phyloP scores from a whole-genome alignment of 2,329 filamentous ascomycete species.

The Fusarium sp. region DNA sequence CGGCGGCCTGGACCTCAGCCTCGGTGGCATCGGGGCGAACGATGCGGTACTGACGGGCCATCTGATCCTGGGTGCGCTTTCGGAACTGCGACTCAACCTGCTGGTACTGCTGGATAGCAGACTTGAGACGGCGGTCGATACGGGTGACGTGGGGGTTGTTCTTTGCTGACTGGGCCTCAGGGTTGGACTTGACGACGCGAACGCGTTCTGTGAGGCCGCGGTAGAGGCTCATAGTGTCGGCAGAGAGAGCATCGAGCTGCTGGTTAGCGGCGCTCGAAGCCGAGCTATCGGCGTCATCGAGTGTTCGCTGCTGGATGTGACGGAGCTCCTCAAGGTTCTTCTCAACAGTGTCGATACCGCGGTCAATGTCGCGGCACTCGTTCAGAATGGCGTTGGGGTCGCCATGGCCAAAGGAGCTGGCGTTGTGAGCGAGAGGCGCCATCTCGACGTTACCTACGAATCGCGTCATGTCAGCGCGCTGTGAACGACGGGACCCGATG shows the following conservation, averaged over 20 bases:
- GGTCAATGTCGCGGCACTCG: conserved; percentile 84
- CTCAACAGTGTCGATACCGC: conserved; percentile 80
- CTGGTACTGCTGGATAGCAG: conserved; percentile 85
- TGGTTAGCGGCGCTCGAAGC: conserved; percentile 73
- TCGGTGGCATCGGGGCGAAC: conserved; percentile 85
- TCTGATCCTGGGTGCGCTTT: conserved; percentile 83
- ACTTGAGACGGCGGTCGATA: conserved; percentile 83
- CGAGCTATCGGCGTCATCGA: conserved; percentile 81
- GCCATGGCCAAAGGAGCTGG: conserved; percentile 58
- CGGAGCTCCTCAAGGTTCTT: conserved; percentile 78
- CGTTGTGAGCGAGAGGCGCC: conserved; percentile 71
- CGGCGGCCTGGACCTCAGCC: conserved; percentile 80
- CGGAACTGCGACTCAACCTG: conserved; percentile 83
- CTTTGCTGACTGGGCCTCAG: conserved; percentile 77
- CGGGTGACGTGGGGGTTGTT: conserved; percentile 86
- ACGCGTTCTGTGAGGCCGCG: conserved; percentile 83
- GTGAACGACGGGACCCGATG: neutral
- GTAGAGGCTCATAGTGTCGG: conserved; percentile 87
- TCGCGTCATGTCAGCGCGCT: conserved; percentile 46
- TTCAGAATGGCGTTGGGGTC: conserved; percentile 85
- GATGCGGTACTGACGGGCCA: conserved; percentile 91
- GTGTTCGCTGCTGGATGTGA: conserved; percentile 76
- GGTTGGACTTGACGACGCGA: conserved; percentile 84
- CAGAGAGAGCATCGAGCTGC: conserved; percentile 78
- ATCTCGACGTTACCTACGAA: conserved; percentile 73